Conservation (phyloP, 2,329 filamentous ascomycete species). For the Pseudovirgaria hyperparasitica region DNA sequence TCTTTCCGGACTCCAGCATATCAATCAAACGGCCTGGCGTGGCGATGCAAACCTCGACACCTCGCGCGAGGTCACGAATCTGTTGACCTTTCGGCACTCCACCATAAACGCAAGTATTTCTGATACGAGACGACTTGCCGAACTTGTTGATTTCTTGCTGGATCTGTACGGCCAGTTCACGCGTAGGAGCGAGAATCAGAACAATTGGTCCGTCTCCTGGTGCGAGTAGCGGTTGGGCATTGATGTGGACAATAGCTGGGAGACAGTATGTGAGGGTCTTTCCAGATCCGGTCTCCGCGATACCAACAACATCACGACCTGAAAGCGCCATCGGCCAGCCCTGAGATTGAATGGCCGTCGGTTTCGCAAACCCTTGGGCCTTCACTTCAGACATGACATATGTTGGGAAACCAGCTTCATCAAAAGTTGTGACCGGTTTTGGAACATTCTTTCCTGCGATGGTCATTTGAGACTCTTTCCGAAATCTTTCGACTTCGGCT, state of each 20-base stretch:
- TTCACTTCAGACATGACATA: slow-evolving; percentile 99
- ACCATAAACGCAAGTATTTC: slow-evolving; percentile 98
- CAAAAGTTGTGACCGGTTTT: slow-evolving; percentile 91
- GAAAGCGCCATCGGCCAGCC: slow-evolving; percentile 99
- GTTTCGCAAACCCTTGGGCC: slow-evolving; percentile 86
- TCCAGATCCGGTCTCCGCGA: slow-evolving; percentile 97
- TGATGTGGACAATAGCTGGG: slow-evolving; percentile 97
- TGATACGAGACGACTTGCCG: slow-evolving; percentile 91
- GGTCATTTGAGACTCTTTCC: slow-evolving; percentile 72
- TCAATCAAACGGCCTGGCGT: slow-evolving; percentile 96
- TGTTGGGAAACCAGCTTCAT: slow-evolving; percentile 90
- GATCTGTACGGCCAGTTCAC: slow-evolving; percentile 97
- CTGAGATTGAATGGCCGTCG: slow-evolving; percentile 94
- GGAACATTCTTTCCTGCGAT: slow-evolving; percentile 71
- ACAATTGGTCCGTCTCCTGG: slow-evolving; percentile 95
- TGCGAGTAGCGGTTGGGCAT: slow-evolving; percentile 90
- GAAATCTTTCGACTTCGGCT: slow-evolving; percentile 78
- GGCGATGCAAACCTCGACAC: slow-evolving; percentile 97
- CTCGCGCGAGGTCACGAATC: slow-evolving; percentile 85
- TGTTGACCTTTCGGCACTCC: slow-evolving; percentile 97
- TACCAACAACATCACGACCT: slow-evolving; percentile 95
- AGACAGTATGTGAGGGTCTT: slow-evolving; percentile 98
- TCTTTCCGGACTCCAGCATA: slow-evolving; percentile 96
- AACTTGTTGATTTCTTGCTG: slow-evolving; percentile 98
- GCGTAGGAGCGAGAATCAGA: slow-evolving; percentile 86